Conservation (phyloP, 345 rosid genomes). For the Gossypium mustelinum region DNA sequence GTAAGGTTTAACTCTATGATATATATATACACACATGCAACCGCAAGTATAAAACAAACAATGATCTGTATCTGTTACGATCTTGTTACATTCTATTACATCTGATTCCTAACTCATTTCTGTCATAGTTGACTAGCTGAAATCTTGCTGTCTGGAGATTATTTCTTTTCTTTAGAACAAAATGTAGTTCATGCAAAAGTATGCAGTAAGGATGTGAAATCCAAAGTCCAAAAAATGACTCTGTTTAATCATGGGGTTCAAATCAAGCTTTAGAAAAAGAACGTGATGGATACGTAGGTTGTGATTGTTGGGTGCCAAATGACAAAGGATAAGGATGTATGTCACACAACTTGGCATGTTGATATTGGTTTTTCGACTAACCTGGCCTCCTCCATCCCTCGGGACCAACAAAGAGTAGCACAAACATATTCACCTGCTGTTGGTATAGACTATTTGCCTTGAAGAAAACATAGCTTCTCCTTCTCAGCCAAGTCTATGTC, state of each 20-base stretch:
- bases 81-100: conserved; percentile 1
- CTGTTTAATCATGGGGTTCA: background rate
- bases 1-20: no score
- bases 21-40: no score
- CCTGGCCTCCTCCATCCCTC: background rate
- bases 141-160: background rate
- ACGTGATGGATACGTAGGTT: background rate
- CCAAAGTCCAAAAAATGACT: background rate
- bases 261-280: background rate
- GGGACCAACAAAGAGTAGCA: background rate
- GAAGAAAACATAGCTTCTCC: conserved; percentile 4
- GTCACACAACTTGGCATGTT: background rate
- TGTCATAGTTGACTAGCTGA: conserved; percentile 1
- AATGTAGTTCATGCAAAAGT: background rate
- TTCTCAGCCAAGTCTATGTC: background rate
- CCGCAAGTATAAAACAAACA: no score
- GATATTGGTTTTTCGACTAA: background rate
- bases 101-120: background rate
- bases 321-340: conserved; percentile 11
- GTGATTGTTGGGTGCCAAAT: background rate
- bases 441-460: background rate
- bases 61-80: background rate
- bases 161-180: background rate
- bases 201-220: background rate
- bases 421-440: background rate